A percentile compares a stretch with the other conserved stretches of the same genome.
These are phyloP conservation scores for Cyberlindnera xylosilytica DNA, from an alignment of 805 yeast genomes.

Conservation along the genomic window DNA sequence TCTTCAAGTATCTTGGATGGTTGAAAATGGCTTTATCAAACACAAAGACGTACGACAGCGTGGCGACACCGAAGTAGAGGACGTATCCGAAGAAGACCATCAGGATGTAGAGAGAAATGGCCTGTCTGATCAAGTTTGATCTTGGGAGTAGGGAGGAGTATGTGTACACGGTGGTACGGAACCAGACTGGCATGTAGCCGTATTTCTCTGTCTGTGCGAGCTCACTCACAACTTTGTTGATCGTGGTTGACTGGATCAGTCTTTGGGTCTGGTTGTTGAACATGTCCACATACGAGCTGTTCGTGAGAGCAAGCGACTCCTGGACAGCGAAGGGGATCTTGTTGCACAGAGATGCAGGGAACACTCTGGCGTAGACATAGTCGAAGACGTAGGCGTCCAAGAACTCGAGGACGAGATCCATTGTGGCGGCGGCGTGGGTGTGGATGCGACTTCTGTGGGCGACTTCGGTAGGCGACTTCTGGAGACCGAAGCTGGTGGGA, in stretches of 20 bases:
- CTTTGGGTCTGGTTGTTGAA: slow-evolving; percentile 16
- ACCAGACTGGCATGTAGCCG: slow-evolving; percentile 58
- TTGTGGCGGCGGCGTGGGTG: slow-evolving; percentile 27
- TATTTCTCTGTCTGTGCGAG: slow-evolving; percentile 43
- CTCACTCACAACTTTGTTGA: slow-evolving; percentile 17
- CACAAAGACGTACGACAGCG: slow-evolving; percentile 69
- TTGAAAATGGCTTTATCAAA: slow-evolving; percentile 89
- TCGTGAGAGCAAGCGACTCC: slow-evolving; percentile 25
- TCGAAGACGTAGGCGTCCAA: slow-evolving; percentile 75
- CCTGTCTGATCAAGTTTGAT: slow-evolving; percentile 69
- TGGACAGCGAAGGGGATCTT: slow-evolving; percentile 32
- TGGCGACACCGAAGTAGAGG: slow-evolving; percentile 74
- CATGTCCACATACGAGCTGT: slow-evolving; percentile 23
- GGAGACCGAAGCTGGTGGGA: too few relatives aligned
- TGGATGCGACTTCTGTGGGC: background rate
- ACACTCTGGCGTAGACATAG: slow-evolving; percentile 60
- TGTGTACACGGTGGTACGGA: slow-evolving; percentile 55
- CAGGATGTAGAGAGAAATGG: slow-evolving; percentile 58
- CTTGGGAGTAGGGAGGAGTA: slow-evolving; percentile 70
- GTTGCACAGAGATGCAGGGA: slow-evolving; percentile 55
- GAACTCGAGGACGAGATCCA: slow-evolving; percentile 91
- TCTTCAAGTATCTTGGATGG: slow-evolving; percentile 93
- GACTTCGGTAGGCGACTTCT: too few relatives aligned
- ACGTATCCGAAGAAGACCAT: slow-evolving; percentile 84
- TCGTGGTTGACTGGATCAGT: slow-evolving; percentile 10